Evolutionary conservation across 805 yeast genomes (phyloP), one percentile per base, ranked within the genome.

Genomic region (Nakazawaea wyomingensis): DNA sequence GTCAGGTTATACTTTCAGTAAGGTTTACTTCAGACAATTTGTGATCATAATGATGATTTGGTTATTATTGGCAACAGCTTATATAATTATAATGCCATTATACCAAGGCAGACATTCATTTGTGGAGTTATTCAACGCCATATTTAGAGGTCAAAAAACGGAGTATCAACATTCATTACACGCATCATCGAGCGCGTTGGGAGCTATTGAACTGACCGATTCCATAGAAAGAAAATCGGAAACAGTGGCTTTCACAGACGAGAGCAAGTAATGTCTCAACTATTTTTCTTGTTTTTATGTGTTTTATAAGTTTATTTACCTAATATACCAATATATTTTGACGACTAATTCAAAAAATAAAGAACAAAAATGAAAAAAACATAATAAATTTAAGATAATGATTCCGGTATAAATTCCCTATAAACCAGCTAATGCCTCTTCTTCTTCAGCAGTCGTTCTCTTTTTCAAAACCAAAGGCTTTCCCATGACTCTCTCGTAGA

Each of bases 401-500:
- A n/a, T n/a, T n/a, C n/a, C n/a, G n/a, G n/a, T n/a, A n/a, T n/a
- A n/a, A n/a, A n/a, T n/a, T n/a, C n/a, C n/a, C n/a, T 50, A 53
- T 43, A 62, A 51, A 17, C 68, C 68, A 28, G 65, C 66, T 38
- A 65, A 50, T 37, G 65, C 75, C 29, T 72, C 76, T 51, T 79
- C 85, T 46, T 81, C 86, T 46, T 80, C 88, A 22, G 69, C 80
- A 22, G 76, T 67, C 36, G 80, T 71, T 60, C 95, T 81, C 61
- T 85, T 76, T 68, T 88, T 82, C 53, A 90, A 75, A 19, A 85
- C 95, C 55, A 93, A 75, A 16, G 96, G 96, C 62, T 87, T 85
- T 39, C 98, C 98, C 27, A 85, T 85, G 50, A 93, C 82, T 62
- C 98, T 79, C 64, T 82, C 82, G 64, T 93, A 93, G 42, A 93